Evolutionary conservation across 495 filamentous ascomycete species (phyloP).

Genomic region (Penicillium salamii): DNA sequence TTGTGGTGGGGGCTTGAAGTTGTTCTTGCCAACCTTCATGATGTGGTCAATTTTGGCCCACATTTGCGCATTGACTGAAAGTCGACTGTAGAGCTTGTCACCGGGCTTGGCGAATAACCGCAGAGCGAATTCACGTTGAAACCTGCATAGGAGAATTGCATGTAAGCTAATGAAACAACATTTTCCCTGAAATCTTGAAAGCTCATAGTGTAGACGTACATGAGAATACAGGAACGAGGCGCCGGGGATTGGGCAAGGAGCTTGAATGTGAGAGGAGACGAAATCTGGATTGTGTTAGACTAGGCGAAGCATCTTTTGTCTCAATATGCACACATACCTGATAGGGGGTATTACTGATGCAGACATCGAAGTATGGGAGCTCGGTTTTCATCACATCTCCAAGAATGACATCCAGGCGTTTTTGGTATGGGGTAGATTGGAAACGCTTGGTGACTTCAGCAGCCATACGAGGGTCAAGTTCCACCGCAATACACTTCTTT

Average conservation of each 20-base stretch:
- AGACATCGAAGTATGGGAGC: constrained; percentile 83
- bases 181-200: not conserved
- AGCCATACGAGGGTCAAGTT: constrained; percentile 95
- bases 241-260: constrained; percentile 76
- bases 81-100: constrained; percentile 80
- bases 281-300: constrained; percentile 57
- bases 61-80: constrained; percentile 92
- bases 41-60: constrained; percentile 85
- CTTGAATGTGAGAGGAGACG: constrained; percentile 85
- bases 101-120: constrained; percentile 72
- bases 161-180: not conserved
- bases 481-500: constrained; percentile 83
- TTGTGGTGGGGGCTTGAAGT: constrained; percentile 89
- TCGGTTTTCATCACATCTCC: constrained; percentile 93
- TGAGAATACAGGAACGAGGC: constrained; percentile 76
- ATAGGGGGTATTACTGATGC: constrained; percentile 93
- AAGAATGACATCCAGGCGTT: constrained; percentile 76
- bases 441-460: constrained; percentile 94
- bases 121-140: constrained; percentile 73
- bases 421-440: constrained; percentile 76
- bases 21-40: constrained; percentile 90
- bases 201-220: constrained; percentile 51
- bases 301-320: not conserved
- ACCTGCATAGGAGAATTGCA: constrained; percentile 14
- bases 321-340: constrained; percentile 44